Conservation (phyloP, 129 eudicot species). For the Helianthus tuberosus region DNA sequence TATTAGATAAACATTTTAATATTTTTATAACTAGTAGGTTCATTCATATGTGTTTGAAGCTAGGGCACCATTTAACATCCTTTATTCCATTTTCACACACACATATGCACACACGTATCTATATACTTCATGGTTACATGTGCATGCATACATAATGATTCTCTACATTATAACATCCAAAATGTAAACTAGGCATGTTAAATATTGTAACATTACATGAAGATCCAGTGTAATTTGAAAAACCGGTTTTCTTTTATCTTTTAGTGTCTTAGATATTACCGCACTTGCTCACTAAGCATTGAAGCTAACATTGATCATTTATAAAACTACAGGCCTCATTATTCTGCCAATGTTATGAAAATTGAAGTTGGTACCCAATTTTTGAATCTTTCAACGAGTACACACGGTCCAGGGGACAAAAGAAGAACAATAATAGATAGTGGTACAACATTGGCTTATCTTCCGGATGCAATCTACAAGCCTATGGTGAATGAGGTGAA, state of each 20-base stretch:
- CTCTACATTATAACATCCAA: background rate
- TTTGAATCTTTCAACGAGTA: conserved; percentile 54
- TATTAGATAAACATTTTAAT: background rate
- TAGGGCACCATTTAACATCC: background rate
- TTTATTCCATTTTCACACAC: background rate
- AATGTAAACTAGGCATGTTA: background rate
- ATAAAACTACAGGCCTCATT: conserved; percentile 63
- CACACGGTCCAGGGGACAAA: conserved; percentile 40
- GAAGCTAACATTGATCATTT: background rate
- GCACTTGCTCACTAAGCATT: background rate
- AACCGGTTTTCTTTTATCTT: background rate
- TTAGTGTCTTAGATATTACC: background rate
- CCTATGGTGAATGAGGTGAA: conserved; percentile 62
- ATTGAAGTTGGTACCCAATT: conserved; percentile 61
- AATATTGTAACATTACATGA: background rate
- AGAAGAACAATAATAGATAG: conserved; percentile 72
- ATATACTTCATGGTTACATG: background rate
- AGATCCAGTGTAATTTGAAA: background rate
- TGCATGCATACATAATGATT: conserved; percentile 5
- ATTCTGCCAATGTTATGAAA: conserved; percentile 75
- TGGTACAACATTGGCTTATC: conserved; percentile 91
- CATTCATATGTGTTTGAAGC: no score
- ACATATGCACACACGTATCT: background rate
- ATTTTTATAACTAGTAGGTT: background rate
- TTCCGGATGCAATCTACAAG: conserved; percentile 69